Percentiles rank a stretch among this genome's conserved stretches.
phyloP scores from a whole-genome alignment of 805 yeast species.

The Wickerhamomyces rabaulensis region DNA sequence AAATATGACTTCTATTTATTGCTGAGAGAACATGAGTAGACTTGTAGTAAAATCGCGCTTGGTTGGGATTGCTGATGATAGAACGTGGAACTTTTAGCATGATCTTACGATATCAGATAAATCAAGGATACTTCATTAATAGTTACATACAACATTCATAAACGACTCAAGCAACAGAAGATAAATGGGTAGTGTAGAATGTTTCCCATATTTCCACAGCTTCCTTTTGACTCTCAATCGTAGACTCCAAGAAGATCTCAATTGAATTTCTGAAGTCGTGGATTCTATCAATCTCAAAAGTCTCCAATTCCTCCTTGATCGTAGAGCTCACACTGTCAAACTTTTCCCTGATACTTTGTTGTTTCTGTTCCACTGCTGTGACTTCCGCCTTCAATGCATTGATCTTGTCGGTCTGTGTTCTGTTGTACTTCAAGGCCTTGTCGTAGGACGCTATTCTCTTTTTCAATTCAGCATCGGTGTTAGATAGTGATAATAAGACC shows the following conservation, averaged over 20 bases:
- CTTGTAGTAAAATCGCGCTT: no score
- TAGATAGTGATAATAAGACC: conserved; percentile 39
- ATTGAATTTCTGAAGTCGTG: conserved; percentile 84
- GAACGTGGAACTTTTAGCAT: no score
- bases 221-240: conserved; percentile 91
- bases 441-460: conserved; percentile 44
- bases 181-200: conserved; percentile 55
- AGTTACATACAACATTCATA: neutral
- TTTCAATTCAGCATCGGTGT: conserved; percentile 43
- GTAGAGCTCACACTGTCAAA: conserved; percentile 61
- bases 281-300: conserved; percentile 69
- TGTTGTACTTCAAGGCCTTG: conserved; percentile 39
- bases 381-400: conserved; percentile 55
- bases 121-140: no score
- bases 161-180: neutral
- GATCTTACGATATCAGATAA: no score
- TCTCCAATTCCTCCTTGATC: conserved; percentile 60
- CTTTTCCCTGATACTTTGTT: conserved; percentile 46
- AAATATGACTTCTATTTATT: no score
- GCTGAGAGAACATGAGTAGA: no score
- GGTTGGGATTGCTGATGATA: no score
- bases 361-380: conserved; percentile 46
- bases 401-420: conserved; percentile 59
- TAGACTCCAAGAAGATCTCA: conserved; percentile 84
- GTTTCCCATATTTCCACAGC: conserved; percentile 85